phyloP scores from a whole-genome alignment of 2,329 filamentous ascomycete species.

The Aspergillus caelatus region DNA sequence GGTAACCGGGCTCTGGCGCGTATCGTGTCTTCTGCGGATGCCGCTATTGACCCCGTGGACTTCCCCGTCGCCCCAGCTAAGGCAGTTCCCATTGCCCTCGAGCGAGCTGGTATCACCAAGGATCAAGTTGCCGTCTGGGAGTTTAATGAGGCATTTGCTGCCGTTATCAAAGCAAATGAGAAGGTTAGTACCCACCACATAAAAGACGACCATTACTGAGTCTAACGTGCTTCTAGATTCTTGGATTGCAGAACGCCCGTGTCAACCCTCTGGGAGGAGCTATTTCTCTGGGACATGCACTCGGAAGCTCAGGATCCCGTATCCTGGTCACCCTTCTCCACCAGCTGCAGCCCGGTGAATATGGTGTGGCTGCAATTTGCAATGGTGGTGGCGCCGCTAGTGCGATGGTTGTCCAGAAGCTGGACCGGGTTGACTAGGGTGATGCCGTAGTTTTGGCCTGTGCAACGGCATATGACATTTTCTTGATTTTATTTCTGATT shows the following conservation, averaged over 20 bases:
- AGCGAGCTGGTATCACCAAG: slow-evolving; percentile 85
- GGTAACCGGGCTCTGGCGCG: slow-evolving; percentile 82
- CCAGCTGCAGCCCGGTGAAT: slow-evolving; percentile 88
- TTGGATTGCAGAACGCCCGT: slow-evolving; percentile 75
- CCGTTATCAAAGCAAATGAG: slow-evolving; percentile 91
- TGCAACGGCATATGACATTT: not conserved
- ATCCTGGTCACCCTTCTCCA: slow-evolving; percentile 90
- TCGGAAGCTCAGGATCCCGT: slow-evolving; percentile 89
- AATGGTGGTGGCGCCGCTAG: slow-evolving; percentile 94
- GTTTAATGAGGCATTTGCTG: slow-evolving; percentile 97
- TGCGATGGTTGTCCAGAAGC: slow-evolving; percentile 85
- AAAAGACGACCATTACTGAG: slow-evolving; percentile 16
- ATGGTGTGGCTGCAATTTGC: slow-evolving; percentile 93
- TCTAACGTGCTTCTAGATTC: slow-evolving; percentile 58
- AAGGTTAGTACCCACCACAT: slow-evolving; percentile 59
- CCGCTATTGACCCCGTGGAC: slow-evolving; percentile 86
- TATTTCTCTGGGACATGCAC: slow-evolving; percentile 86
- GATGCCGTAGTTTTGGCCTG: not conserved
- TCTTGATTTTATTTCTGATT: not conserved
- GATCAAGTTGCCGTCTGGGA: slow-evolving; percentile 95
- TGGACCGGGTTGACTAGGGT: slow-evolving; percentile 56
- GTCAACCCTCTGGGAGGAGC: slow-evolving; percentile 90
- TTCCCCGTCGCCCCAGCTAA: slow-evolving; percentile 92
- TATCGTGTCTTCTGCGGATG: slow-evolving; percentile 85
- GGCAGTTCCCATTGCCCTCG: slow-evolving; percentile 85